Evolutionary conservation across 140 eudicot species (phyloP), one percentile per base, ranked within the genome.

Genomic region (Oenanthe javanica): DNA sequence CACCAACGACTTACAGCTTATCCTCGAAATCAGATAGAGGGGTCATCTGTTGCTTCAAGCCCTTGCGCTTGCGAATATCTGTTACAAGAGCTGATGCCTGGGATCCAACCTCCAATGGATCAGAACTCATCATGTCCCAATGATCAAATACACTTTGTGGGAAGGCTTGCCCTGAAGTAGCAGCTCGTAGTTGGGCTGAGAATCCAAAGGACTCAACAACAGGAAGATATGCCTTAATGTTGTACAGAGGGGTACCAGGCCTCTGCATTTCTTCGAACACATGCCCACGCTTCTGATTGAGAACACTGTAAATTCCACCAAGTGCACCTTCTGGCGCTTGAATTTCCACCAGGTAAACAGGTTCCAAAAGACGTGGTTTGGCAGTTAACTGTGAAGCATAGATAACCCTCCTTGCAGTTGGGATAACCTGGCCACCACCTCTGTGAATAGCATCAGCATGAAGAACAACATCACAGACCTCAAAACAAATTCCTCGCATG

Each of bases 1-100:
- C 21, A 19, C 75, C 42, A 52, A 46, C 45, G 66, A 70, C 93
- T 88, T 79, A 92, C 85, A 92, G 93, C 89, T 85, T 92, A 76
- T 92, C 97, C 85, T 92, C 97, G 4, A 79, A 92, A 13, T 92
- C 97, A 0, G 97, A 92, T 1, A 92, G 88, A 0, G 97, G 97
- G 8, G 97, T 92, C 91, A 92, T 90, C 81, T 83, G 86, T 78
- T 87, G 90, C 92, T 92, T 92, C 90, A 92, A 84, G 49, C 97
- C 97, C 92, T 90, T 90, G 84, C 96, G 85, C 89, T 90, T 89
- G n/a, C 97, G 87, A 67, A 93, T 93, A 4, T 86, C 89, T 0
- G 84, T 6, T 46, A 90, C 93, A 6, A 89, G 89, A 1, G 76
- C 79, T 19, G 87, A 73, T 0, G 97, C 92, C 84, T 86, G 92